Conservation (phyloP, 345 rosid species). For the Syzygium oleosum region DNA sequence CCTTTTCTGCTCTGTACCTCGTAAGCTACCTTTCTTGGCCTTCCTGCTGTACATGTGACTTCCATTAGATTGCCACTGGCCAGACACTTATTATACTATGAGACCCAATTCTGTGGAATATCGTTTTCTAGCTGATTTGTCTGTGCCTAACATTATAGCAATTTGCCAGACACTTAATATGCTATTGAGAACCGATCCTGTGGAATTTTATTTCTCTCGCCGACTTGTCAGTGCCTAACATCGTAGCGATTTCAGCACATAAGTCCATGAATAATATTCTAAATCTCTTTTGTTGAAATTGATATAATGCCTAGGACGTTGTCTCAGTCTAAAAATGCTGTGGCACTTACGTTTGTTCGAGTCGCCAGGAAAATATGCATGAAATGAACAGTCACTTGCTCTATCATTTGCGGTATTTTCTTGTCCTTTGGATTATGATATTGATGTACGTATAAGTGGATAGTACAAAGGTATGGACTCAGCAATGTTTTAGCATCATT, state of each 20-base stretch:
- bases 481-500: neutral
- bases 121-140: neutral
- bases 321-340: neutral
- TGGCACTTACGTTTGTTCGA: neutral
- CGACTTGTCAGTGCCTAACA: neutral
- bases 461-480: neutral
- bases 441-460: neutral
- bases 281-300: neutral
- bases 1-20: conserved; percentile 67
- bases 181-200: neutral
- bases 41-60: neutral
- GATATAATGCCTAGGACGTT: neutral
- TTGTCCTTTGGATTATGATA: neutral
- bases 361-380: neutral
- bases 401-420: neutral
- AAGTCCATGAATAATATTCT: neutral
- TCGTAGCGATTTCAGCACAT: neutral
- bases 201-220: neutral
- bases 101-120: neutral
- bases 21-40: conserved; percentile 34
- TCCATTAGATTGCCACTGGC: neutral
- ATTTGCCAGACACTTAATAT: neutral
- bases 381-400: neutral
- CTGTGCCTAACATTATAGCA: neutral
- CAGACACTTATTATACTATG: neutral